These are phyloP conservation scores for Sungouiozyma ichnusensis DNA, from an alignment of 805 yeast genomes.

Conservation along the genomic window DNA sequence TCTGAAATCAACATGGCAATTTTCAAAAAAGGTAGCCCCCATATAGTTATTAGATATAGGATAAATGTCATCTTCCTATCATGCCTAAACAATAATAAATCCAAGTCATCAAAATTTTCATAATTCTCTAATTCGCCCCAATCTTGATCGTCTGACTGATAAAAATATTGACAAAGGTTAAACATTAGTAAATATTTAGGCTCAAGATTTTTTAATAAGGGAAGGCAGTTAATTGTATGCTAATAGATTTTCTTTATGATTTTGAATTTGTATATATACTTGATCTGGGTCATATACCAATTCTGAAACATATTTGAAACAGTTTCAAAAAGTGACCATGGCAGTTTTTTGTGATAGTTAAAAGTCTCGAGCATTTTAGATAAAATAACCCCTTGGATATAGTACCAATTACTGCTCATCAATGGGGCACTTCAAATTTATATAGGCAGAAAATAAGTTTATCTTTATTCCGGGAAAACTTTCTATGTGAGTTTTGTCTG, in stretches of 20 bases:
- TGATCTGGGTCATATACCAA: no score
- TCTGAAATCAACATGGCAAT: slow-evolving; percentile 54
- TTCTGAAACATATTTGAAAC: slow-evolving; percentile 1
- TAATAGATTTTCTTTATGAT: no score
- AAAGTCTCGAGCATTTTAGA: no score
- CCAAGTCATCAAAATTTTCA: slow-evolving; percentile 21
- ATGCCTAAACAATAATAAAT: slow-evolving; percentile 16
- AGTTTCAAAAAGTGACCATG: background rate
- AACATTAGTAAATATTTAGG: no score
- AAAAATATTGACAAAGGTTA: background rate
- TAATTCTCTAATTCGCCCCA: slow-evolving; percentile 9
- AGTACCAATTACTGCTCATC: no score
- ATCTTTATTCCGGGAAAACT: no score
- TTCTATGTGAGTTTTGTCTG: no score
- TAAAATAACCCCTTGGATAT: no score
- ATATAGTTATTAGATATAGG: slow-evolving; percentile 13
- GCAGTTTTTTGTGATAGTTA: no score
- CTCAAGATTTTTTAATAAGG: background rate
- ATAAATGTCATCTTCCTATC: slow-evolving; percentile 14
- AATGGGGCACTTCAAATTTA: no score
- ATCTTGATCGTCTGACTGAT: slow-evolving; percentile 2
- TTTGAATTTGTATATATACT: no score
- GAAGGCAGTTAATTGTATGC: background rate
- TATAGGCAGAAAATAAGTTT: no score
- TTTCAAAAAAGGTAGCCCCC: slow-evolving; percentile 36